Evolutionary conservation across 176 grass and related monocot genomes (phyloP), one percentile per base, ranked within the genome.

Genomic region (Hordeum marinum): DNA sequence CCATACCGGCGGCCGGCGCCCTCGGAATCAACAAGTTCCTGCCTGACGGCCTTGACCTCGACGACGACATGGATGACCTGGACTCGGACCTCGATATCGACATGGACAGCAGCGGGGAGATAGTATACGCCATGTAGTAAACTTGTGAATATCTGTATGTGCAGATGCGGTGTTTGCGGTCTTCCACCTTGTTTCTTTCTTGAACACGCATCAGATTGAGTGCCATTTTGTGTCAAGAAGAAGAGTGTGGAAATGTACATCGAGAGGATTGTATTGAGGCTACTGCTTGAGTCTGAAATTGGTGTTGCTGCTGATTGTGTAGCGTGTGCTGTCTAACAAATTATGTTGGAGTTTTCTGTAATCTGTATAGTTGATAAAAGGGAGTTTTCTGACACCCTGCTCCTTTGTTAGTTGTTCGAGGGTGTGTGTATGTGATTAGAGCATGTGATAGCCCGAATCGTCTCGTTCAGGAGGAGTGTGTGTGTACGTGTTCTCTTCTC

Each of bases 41-140:
- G 40, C 72, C 43, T 4, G 83, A 85, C 14, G 57, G 83, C 36
- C 72, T 94, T 80, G 92, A 90, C 58, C 35, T 86, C 6, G 91
- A 93, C 7, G 78, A 89, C 21, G 89, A 92, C 23, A 92, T 82
- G 87, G 92, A 94, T 57, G 89, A 93, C 64, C 35, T 85, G 6
- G 91, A 91, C 75, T 93, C 86, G 3, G 88, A 94, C 72, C 63
- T 86, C 27, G 94, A 97, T 18, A 18, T 84, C 20, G 87, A 97
- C 83, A 82, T 89, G 0, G 92, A 90, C 62, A 88, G 87, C 76
- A 94, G 92, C 7, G 92, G 91, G 45, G 89, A 92, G 76, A 75
- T 89, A 35, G 77, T 89, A 35, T 85, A 87, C 67, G 94, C 91
- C 41, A 85, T 89, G 85, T 89, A 79, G 81, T 34, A 2, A 52